phyloP scores from a whole-genome alignment of 495 filamentous ascomycete genomes.

The Aspergillus steynii region DNA sequence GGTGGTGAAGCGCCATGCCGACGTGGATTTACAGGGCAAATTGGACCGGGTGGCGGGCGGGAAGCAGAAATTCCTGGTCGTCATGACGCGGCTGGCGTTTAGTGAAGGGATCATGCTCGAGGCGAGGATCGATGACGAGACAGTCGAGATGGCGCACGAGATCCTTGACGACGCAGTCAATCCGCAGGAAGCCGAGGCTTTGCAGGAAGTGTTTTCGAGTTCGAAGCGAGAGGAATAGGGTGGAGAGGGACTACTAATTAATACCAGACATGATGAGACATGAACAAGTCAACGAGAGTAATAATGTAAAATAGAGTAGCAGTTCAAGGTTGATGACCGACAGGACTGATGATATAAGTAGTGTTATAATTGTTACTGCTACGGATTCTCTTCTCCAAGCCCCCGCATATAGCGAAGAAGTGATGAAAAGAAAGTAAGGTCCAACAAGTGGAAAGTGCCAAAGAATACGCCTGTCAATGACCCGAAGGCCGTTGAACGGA shows the following conservation, averaged over 20 bases:
- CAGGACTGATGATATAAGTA: background rate
- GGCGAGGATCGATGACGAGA: conserved; percentile 64
- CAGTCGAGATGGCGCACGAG: conserved; percentile 63
- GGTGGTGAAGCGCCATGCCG: conserved; percentile 51
- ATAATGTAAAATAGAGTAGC: too few relatives aligned
- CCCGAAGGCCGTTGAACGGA: conserved; percentile 68
- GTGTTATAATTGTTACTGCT: background rate
- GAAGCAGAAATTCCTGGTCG: conserved; percentile 64
- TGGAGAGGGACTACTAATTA: too few relatives aligned
- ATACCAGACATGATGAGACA: background rate
- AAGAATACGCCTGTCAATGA: conserved; percentile 74
- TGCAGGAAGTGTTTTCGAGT: conserved; percentile 57
- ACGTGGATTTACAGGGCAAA: conserved; percentile 57
- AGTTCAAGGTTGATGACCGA: background rate
- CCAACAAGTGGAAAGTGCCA: conserved; percentile 52
- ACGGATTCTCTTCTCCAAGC: conserved; percentile 52
- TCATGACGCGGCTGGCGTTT: conserved; percentile 67
- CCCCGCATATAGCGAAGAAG: conserved; percentile 42
- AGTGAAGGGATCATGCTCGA: conserved; percentile 63
- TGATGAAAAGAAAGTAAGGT: conserved; percentile 58
- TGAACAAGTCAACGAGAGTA: background rate
- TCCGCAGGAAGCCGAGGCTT: conserved; percentile 68
- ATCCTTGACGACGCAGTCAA: conserved; percentile 66
- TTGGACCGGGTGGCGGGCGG: conserved; percentile 57
- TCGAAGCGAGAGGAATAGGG: conserved; percentile 31